Base-by-base conservation (phyloP, 345 rosid species). In the Syzygium aromaticum region DNA sequence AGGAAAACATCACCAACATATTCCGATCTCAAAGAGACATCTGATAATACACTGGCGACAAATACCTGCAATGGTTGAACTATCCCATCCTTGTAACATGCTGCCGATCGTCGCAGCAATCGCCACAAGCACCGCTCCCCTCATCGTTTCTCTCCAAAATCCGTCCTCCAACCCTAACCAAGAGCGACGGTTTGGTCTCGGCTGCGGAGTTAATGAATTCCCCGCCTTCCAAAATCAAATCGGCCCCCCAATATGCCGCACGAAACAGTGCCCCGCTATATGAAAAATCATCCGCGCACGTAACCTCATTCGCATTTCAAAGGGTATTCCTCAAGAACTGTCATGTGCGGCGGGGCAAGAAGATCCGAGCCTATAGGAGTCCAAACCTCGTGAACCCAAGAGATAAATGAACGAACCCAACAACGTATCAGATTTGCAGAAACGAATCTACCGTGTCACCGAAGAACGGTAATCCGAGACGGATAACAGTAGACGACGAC, bases 11-110 rank as follows among this genome's bases (percentile, higher is more conserved):
- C 27, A 38, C 43, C 73, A 84, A 84, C 61, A 28, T 17, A 52
- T 52, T 84, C 59, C 7, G 63, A 84, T 52, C 46, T 84, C 23
- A 22, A 52, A 57, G 86, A 27, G 52, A 43, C 73, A 21, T 73
- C 27, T 7, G 87, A 80, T 8, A 19, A 15, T 77, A 46, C 80
- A 64, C n/a, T 22, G 25, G 19, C 8, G 38, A 52, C 54, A 51
- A 77, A 22, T 84, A 92, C 93, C 93, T 63, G 91, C 91, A 54
- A 90, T 88, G 78, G 92, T 88, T 6, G 93, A 87, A 87, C 89
- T 87, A 86, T 90, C 93, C 93, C 93, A 91, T 84, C 93, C 93
- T 56, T 89, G 91, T 23, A 92, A 86, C 88, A 92, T 17, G 80
- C 88, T 91, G 51, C 91, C 93, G 12, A 90, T 52, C 4, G 92